Percentiles rank a stretch among this genome's conserved stretches.
These are phyloP conservation scores for Coniochaeta hoffmannii DNA, from an alignment of 2,329 filamentous ascomycete species.

Conservation along the genomic window DNA sequence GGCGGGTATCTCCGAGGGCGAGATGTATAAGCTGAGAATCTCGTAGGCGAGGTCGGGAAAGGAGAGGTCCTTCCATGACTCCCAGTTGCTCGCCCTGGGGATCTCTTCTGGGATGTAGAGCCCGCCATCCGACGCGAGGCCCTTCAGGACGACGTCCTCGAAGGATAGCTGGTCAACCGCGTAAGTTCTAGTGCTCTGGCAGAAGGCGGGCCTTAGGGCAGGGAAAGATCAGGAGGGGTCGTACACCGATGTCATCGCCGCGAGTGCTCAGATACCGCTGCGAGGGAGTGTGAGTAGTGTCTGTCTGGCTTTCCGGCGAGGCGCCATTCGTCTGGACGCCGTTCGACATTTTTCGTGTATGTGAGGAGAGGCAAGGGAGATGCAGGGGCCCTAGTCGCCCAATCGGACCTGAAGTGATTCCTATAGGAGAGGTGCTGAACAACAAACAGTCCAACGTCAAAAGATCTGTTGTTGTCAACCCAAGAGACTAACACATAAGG, in stretches of 20 bases:
- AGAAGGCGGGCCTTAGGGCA: constrained; percentile 2
- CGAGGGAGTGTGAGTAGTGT: constrained; percentile 32
- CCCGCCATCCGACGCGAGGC: constrained; percentile 77
- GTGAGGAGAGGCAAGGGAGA: not conserved
- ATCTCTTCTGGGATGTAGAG: constrained; percentile 85
- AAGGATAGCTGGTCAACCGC: constrained; percentile 63
- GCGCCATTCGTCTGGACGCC: constrained; percentile 29
- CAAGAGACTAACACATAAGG: not conserved
- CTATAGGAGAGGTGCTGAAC: not conserved
- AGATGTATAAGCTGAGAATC: constrained; percentile 84
- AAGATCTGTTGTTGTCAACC: not conserved
- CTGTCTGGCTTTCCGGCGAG: constrained; percentile 8
- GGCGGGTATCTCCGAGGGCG: constrained; percentile 70
- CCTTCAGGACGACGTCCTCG: constrained; percentile 85
- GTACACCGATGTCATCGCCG: constrained; percentile 41
- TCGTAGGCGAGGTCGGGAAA: constrained; percentile 78
- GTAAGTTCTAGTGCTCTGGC: constrained; percentile 4
- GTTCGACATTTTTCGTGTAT: constrained; percentile 13
- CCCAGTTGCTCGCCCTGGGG: constrained; percentile 37
- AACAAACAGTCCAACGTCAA: not conserved
- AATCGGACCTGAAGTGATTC: not conserved
- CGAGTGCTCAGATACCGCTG: constrained; percentile 45
- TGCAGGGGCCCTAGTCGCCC: not conserved
- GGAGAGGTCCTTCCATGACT: constrained; percentile 69
- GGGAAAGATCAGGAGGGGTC: constrained; percentile 10